Evolutionary conservation across 495 filamentous ascomycete genomes (phyloP).

Genomic region (Penicillium mononematosum): DNA sequence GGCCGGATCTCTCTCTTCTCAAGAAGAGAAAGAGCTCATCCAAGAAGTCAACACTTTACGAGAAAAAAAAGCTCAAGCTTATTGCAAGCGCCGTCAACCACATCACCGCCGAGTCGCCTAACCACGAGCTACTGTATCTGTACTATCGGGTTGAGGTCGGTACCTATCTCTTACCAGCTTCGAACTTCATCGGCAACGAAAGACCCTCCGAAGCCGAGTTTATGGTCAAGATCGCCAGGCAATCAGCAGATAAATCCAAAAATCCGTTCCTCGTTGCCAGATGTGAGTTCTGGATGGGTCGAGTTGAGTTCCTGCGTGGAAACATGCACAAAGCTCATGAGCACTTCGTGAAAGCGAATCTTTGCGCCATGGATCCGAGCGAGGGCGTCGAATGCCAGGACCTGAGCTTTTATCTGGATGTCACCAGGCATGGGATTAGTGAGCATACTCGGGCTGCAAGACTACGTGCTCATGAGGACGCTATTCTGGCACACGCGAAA

Average conservation of each 20-base stretch:
- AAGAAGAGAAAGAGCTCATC: background rate
- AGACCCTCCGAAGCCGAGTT: slow-evolving; percentile 3
- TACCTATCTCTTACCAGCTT: background rate
- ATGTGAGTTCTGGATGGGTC: slow-evolving; percentile 24
- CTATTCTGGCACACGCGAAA: background rate
- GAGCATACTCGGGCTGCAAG: background rate
- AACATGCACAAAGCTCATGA: slow-evolving; percentile 10
- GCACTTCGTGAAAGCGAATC: slow-evolving; percentile 10
- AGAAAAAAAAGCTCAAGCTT: background rate
- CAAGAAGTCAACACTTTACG: background rate
- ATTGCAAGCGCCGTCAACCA: background rate
- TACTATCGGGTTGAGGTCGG: background rate
- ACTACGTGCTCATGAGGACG: background rate
- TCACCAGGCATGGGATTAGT: slow-evolving; percentile 1
- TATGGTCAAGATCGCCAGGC: slow-evolving; percentile 4
- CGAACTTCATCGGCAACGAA: background rate
- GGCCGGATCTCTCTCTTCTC: background rate
- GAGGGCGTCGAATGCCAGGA: slow-evolving; percentile 1
- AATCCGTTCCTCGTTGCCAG: slow-evolving; percentile 4
- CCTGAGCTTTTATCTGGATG: background rate
- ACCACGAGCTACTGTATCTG: background rate
- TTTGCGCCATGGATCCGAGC: slow-evolving; percentile 4
- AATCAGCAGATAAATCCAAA: background rate
- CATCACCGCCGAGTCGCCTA: background rate
- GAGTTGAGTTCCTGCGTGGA: slow-evolving; percentile 14